phyloP scores from a whole-genome alignment of 83 land plant species.

The Thuja plicata region DNA sequence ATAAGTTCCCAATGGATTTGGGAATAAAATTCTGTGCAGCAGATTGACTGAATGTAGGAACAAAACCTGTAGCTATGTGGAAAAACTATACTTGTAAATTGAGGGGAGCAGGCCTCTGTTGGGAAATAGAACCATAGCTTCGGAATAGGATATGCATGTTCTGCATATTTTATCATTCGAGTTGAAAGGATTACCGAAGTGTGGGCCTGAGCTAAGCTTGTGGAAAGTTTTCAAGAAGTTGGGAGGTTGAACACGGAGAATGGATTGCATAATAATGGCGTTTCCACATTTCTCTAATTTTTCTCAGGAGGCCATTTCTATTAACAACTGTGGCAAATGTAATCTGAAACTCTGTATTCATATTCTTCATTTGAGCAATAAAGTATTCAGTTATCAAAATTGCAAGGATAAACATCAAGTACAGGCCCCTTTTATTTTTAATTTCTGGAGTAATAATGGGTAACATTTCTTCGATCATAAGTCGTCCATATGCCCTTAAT shows the following conservation, averaged over 20 bases:
- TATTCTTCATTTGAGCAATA: constrained; percentile 5
- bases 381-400: background rate
- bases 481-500: no score
- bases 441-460: background rate
- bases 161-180: background rate
- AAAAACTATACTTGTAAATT: background rate
- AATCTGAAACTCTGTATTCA: constrained; percentile 11
- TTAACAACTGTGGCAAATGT: background rate
- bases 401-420: background rate
- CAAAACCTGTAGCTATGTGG: background rate
- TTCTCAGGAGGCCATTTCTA: background rate
- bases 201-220: background rate
- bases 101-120: background rate
- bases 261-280: background rate
- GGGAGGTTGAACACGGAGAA: background rate
- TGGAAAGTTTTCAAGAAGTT: background rate
- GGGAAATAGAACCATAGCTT: background rate
- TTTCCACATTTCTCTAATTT: constrained; percentile 11
- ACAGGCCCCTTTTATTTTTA: background rate
- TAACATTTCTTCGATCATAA: background rate
- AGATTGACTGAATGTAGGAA: constrained; percentile 1
- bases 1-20: background rate
- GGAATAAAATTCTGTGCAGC: background rate
- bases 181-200: background rate
- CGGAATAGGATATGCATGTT: background rate